Evolutionary conservation across 169 alveolate genomes (phyloP).

Genomic region (Plasmodium coatneyi): DNA sequence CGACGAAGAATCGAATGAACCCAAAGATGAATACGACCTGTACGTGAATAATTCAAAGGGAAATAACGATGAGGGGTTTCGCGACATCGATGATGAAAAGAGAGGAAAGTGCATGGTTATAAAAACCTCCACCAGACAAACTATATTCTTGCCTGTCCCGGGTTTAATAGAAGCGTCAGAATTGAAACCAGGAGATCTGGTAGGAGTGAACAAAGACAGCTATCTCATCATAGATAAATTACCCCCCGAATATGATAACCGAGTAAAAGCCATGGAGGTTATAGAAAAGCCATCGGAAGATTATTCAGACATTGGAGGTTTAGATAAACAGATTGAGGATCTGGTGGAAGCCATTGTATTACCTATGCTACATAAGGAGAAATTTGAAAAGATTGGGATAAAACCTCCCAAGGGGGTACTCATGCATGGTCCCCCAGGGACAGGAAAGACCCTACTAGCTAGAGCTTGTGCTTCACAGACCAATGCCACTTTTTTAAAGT

Average conservation of each 20-base stretch:
- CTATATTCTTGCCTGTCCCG: slow-evolving; percentile 98
- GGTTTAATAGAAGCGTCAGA: slow-evolving; percentile 96
- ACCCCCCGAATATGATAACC: slow-evolving; percentile 99
- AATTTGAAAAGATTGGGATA: slow-evolving; percentile 98
- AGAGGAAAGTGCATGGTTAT: slow-evolving; percentile 91
- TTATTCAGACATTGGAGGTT: slow-evolving; percentile 99
- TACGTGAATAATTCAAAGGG: slow-evolving; percentile 25
- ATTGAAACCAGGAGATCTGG: slow-evolving; percentile 96
- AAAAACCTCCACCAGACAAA: slow-evolving; percentile 95
- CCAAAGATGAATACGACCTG: slow-evolving; percentile 49
- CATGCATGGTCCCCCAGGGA: slow-evolving; percentile 99
- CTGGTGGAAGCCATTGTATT: slow-evolving; percentile 98
- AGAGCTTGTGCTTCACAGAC: slow-evolving; percentile 98
- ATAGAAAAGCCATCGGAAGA: slow-evolving; percentile 99
- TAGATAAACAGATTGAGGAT: slow-evolving; percentile 99
- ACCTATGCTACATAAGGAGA: slow-evolving; percentile 99
- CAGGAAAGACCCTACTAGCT: slow-evolving; percentile 95
- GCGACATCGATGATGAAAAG: slow-evolving; percentile 78
- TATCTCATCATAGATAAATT: slow-evolving; percentile 98
- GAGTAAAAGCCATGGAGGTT: slow-evolving; percentile 99
- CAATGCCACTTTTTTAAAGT: slow-evolving; percentile 97
- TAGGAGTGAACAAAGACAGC: slow-evolving; percentile 99
- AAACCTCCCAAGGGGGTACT: slow-evolving; percentile 99
- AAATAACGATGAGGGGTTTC: slow-evolving; percentile 57
- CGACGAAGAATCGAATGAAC: slow-evolving; percentile 56